phyloP scores from a whole-genome alignment of 2,329 filamentous ascomycete species.

The Botrytis aclada region DNA sequence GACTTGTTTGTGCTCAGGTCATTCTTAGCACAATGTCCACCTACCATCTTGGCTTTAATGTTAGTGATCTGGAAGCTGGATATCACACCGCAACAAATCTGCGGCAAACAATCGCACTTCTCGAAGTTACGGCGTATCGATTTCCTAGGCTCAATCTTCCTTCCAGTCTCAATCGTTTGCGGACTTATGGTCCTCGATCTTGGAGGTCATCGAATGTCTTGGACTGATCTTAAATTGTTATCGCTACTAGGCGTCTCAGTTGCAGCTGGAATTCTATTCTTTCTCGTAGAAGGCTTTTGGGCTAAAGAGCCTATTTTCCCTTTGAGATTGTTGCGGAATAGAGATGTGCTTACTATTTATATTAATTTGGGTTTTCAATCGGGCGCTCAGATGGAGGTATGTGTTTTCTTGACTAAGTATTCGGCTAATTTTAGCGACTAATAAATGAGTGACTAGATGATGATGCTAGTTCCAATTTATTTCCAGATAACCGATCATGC shows the following conservation, averaged over 20 bases:
- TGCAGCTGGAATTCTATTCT: constrained; percentile 24
- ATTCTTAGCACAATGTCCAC: constrained; percentile 55
- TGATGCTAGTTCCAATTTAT: constrained; percentile 66
- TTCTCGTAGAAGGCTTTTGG: constrained; percentile 34
- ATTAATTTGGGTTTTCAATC: constrained; percentile 51
- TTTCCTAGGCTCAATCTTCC: constrained; percentile 53
- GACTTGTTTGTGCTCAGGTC: constrained; percentile 38
- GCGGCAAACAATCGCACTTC: constrained; percentile 18
- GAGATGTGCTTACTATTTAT: constrained; percentile 53
- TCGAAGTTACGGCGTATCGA: constrained; percentile 48
- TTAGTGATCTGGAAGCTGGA: constrained; percentile 37
- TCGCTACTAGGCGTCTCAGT: constrained; percentile 36
- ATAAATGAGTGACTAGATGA: constrained; percentile 42
- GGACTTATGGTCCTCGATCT: constrained; percentile 49
- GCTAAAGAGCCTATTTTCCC: constrained; percentile 59
- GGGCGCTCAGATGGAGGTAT: constrained; percentile 55
- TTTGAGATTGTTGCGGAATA: constrained; percentile 49
- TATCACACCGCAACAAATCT: constrained; percentile 23
- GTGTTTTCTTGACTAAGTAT: neutral
- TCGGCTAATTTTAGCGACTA: neutral
- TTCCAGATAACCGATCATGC: constrained; percentile 61
- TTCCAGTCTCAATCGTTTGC: constrained; percentile 42
- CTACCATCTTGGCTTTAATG: constrained; percentile 50
- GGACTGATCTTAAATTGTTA: constrained; percentile 38
- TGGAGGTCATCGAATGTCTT: constrained; percentile 44